A percentile compares a stretch with the other conserved stretches of the same genome.
These are phyloP conservation scores for Neurospora tetrasperma DNA, from an alignment of 495 filamentous ascomycete species.

Conservation along the genomic window DNA sequence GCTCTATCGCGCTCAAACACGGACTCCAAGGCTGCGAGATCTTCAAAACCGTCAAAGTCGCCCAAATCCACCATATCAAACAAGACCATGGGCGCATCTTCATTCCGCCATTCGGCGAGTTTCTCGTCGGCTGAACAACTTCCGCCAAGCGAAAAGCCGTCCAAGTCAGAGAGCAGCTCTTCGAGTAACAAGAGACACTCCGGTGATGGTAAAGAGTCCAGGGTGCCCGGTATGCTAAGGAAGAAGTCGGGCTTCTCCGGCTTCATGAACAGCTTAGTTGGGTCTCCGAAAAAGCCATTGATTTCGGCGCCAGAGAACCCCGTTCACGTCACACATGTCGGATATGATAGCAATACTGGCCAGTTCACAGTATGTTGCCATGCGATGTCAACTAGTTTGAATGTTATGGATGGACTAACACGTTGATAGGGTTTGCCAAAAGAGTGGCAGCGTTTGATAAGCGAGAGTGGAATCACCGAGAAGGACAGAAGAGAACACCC, in stretches of 20 bases:
- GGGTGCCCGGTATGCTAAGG: slow-evolving; percentile 47
- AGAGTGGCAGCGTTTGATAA: slow-evolving; percentile 93
- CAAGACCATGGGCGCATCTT: slow-evolving; percentile 18
- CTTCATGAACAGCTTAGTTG: slow-evolving; percentile 87
- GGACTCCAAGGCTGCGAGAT: slow-evolving; percentile 43
- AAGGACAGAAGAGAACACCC: slow-evolving; percentile 93
- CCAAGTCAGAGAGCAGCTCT: slow-evolving; percentile 48
- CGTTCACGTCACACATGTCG: slow-evolving; percentile 94
- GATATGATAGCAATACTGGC: slow-evolving; percentile 92
- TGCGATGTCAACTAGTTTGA: not conserved
- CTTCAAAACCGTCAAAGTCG: slow-evolving; percentile 8
- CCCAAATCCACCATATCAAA: not conserved
- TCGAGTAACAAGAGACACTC: slow-evolving; percentile 68
- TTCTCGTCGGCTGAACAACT: slow-evolving; percentile 53
- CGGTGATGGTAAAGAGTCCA: slow-evolving; percentile 62
- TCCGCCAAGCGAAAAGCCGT: slow-evolving; percentile 37
- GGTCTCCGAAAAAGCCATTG: slow-evolving; percentile 78
- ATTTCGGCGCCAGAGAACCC: slow-evolving; percentile 96
- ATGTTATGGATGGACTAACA: slow-evolving; percentile 20
- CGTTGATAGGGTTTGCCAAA: slow-evolving; percentile 71
- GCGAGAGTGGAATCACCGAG: slow-evolving; percentile 92
- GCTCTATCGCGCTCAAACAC: slow-evolving; percentile 49
- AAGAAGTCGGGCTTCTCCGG: slow-evolving; percentile 94
- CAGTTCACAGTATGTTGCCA: slow-evolving; percentile 79
- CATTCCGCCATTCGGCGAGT: slow-evolving; percentile 71